phyloP scores from a whole-genome alignment of 2,329 filamentous ascomycete genomes.

The Calonectria honghensis region DNA sequence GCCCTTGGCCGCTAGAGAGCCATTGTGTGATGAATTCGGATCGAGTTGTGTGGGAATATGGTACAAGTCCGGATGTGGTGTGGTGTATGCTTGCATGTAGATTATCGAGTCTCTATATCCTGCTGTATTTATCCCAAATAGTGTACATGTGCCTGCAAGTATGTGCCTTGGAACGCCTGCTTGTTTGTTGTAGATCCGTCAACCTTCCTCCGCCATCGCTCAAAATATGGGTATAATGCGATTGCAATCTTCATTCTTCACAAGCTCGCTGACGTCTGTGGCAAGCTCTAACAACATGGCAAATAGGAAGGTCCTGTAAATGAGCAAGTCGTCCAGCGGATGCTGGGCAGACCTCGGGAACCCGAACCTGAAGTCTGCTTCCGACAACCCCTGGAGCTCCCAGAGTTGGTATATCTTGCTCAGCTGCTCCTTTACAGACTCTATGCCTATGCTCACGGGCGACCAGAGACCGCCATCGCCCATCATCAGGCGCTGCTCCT shows the following conservation, averaged over 20 bases:
- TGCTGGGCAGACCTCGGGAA: constrained; percentile 7
- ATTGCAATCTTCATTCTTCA: constrained; percentile 6
- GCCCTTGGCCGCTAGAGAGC: neutral
- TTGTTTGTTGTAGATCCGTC: neutral
- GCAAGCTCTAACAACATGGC: constrained; percentile 17
- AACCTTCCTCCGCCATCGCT: neutral
- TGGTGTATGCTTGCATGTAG: neutral
- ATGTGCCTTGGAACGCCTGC: no score
- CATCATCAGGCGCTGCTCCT: neutral
- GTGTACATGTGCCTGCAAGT: no score
- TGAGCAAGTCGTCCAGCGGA: constrained; percentile 9
- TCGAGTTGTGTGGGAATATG: neutral
- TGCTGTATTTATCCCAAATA: neutral
- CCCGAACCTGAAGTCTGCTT: neutral
- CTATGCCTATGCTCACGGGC: neutral
- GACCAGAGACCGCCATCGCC: neutral
- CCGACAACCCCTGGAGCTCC: neutral
- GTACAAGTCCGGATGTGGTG: neutral
- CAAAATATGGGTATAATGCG: constrained; percentile 26
- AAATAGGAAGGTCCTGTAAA: constrained; percentile 8
- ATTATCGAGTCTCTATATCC: neutral
- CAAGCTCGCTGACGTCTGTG: neutral
- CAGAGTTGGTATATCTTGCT: constrained; percentile 16
- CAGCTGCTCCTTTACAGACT: neutral
- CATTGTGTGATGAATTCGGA: neutral